A percentile compares a stretch with the other conserved stretches of the same genome.
Conservation (phyloP, 371 early-diverging fungal species). For the Mortierella sp. region DNA sequence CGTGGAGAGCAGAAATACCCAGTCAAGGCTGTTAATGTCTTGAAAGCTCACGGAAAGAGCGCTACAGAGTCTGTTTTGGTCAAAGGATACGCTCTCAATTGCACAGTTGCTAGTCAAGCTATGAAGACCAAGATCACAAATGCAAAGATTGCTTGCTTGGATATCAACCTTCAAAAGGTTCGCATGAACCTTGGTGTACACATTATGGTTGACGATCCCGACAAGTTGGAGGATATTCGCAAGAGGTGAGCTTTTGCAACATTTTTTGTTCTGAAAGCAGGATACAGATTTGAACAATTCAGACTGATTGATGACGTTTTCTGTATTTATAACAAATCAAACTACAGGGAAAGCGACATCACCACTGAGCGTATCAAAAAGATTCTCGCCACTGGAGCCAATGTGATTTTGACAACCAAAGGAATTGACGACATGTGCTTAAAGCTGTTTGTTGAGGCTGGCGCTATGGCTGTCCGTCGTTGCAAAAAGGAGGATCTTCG, state of each 20-base stretch:
- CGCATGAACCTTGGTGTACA: constrained; percentile 99
- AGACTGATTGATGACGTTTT: not conserved
- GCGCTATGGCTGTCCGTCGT: constrained; percentile 95
- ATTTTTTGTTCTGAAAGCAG: not conserved
- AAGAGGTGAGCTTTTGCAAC: constrained; percentile 70
- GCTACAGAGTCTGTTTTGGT: constrained; percentile 93
- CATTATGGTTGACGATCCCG: constrained; percentile 98
- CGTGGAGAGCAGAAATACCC: constrained; percentile 96
- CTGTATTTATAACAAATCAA: constrained; percentile 3
- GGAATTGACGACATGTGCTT: constrained; percentile 99
- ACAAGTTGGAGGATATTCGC: constrained; percentile 98
- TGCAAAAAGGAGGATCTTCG: constrained; percentile 98
- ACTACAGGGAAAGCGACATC: constrained; percentile 91
- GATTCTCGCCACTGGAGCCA: constrained; percentile 97
- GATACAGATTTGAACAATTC: not conserved
- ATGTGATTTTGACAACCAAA: constrained; percentile 98
- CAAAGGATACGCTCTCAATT: constrained; percentile 99
- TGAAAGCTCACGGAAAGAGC: constrained; percentile 99
- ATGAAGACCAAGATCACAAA: constrained; percentile 91
- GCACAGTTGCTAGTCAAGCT: constrained; percentile 97
- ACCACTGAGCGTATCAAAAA: constrained; percentile 97
- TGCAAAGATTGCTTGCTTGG: constrained; percentile 99
- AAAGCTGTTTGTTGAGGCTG: constrained; percentile 98
- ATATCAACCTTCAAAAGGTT: constrained; percentile 99
- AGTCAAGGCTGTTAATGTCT: constrained; percentile 97